Evolutionary conservation across 768 basidiomycete genomes (phyloP).

Genomic region (Lactifluus pinguis): DNA sequence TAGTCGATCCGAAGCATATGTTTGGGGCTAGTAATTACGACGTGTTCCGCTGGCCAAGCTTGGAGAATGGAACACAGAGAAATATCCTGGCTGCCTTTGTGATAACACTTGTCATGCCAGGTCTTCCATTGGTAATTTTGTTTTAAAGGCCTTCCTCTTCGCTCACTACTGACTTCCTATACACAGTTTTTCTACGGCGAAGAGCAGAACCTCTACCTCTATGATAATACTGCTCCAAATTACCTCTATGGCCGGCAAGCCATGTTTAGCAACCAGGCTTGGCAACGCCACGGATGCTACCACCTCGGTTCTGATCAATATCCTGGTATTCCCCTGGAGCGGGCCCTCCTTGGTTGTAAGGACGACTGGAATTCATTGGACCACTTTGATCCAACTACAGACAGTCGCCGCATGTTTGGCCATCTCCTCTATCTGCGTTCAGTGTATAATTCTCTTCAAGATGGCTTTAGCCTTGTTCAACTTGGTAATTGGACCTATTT

Average conservation of each 20-base stretch:
- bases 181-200: slow-evolving; percentile 77
- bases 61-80: slow-evolving; percentile 75
- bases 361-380: slow-evolving; percentile 92
- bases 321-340: slow-evolving; percentile 85
- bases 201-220: slow-evolving; percentile 84
- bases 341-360: slow-evolving; percentile 71
- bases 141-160: not conserved
- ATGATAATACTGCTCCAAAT: slow-evolving; percentile 78
- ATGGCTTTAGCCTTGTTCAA: slow-evolving; percentile 76
- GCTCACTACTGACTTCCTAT: slow-evolving; percentile 14
- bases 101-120: slow-evolving; percentile 75
- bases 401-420: slow-evolving; percentile 61
- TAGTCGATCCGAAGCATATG: slow-evolving; percentile 79
- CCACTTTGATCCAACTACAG: slow-evolving; percentile 87
- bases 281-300: slow-evolving; percentile 93
- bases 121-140: slow-evolving; percentile 60
- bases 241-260: slow-evolving; percentile 93
- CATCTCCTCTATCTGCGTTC: slow-evolving; percentile 66
- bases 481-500: slow-evolving; percentile 78
- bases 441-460: slow-evolving; percentile 66
- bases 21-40: slow-evolving; percentile 90
- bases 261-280: slow-evolving; percentile 76
- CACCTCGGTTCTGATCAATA: slow-evolving; percentile 84
- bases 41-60: slow-evolving; percentile 86
- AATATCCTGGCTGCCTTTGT: slow-evolving; percentile 74